A percentile compares a stretch with the other conserved stretches of the same genome.
These are phyloP conservation scores for Mucor ambiguus DNA, from an alignment of 371 early-diverging fungal species.

Conservation along the genomic window DNA sequence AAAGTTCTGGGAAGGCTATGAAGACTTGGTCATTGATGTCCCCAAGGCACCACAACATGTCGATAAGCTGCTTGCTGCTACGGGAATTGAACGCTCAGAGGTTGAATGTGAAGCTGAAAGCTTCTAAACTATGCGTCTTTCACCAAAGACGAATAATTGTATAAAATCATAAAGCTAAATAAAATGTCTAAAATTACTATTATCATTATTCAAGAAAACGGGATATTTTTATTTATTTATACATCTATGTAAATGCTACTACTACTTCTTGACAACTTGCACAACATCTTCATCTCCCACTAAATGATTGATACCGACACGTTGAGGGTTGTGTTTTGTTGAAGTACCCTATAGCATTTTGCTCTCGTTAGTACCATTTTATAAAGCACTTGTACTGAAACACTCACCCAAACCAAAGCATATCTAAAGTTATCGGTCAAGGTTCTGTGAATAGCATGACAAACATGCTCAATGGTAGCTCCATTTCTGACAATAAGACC, in stretches of 20 bases:
- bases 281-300: conserved; percentile 99
- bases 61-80: conserved; percentile 62
- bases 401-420: conserved; percentile 86
- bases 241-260: neutral
- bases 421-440: conserved; percentile 92
- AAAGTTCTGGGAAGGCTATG: conserved; percentile 64
- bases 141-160: neutral
- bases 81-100: conserved; percentile 55
- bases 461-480: conserved; percentile 95
- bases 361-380: neutral
- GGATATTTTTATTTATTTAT: neutral
- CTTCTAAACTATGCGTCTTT: conserved; percentile 6
- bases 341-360: conserved; percentile 69
- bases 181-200: conserved; percentile 3
- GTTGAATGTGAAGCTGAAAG: conserved; percentile 37
- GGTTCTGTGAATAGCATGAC: conserved; percentile 94
- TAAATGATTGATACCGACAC: conserved; percentile 93
- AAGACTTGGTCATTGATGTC: conserved; percentile 82
- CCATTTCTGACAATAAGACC: conserved; percentile 92
- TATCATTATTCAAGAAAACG: neutral
- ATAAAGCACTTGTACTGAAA: neutral
- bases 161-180: conserved; percentile 9
- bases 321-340: conserved; percentile 95
- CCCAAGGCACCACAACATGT: conserved; percentile 76
- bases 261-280: conserved; percentile 80